phyloP scores from a whole-genome alignment of 441 rosid genomes.

The Sinapis alba region DNA sequence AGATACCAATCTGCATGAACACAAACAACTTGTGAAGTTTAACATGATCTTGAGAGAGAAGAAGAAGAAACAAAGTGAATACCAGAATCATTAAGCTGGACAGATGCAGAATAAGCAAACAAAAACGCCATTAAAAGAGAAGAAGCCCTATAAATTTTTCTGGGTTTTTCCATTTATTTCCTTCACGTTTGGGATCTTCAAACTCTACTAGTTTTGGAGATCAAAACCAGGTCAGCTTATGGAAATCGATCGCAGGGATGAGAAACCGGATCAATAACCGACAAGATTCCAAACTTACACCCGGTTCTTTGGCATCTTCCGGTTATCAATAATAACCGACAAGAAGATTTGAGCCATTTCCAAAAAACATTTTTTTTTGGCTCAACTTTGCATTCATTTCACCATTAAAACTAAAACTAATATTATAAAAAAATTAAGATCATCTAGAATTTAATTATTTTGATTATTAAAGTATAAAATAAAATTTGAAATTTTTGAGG shows the following conservation, averaged over 20 bases:
- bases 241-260: not conserved
- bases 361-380: not conserved
- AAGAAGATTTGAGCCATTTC: not conserved
- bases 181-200: constrained; percentile 21
- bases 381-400: too few relatives aligned
- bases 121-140: constrained; percentile 72
- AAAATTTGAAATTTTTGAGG: too few relatives aligned
- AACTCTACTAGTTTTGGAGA: not conserved
- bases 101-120: constrained; percentile 80
- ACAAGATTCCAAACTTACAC: not conserved
- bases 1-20: constrained; percentile 71
- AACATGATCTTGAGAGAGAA: not conserved
- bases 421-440: too few relatives aligned
- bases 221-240: not conserved
- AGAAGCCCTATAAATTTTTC: constrained; percentile 43
- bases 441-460: too few relatives aligned
- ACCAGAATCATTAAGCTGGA: constrained; percentile 83
- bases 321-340: constrained; percentile 4
- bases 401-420: too few relatives aligned
- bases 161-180: constrained; percentile 45
- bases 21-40: not conserved
- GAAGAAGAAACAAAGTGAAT: too few relatives aligned
- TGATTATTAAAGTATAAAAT: too few relatives aligned
- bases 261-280: constrained; percentile 8
- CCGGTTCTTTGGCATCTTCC: constrained; percentile 15